Evolutionary conservation across 2,329 filamentous ascomycete species (phyloP), one percentile per base, ranked within the genome.

Genomic region (Botrytis fragariae): DNA sequence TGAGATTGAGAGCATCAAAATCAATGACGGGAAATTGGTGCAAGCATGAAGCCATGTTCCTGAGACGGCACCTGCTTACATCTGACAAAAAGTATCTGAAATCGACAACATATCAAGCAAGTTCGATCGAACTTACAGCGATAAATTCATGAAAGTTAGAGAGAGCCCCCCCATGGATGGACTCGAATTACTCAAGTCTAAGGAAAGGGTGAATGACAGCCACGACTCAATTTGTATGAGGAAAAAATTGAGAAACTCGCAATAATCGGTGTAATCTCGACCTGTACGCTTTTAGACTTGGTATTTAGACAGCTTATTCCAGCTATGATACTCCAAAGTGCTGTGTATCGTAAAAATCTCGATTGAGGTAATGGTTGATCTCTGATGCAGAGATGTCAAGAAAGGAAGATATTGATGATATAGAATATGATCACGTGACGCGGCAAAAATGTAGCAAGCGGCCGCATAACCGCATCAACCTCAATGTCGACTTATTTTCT

Each of bases 381-480:
- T 54, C 9, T 45, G 39, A 29, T 65, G 20, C 12, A 1, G 10
- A 67, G 18, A 45, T 16, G 18, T 14, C 25, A 29, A 22, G 16
- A 39, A 25, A 12, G 5, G 4, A n/a, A 16, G 37, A 44, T 35
- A 22, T 18, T 67, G 20, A 32, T 9, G 8, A 9, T 25, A 20
- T 6, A 4, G 18, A 0, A 4, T 5, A 16, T 9, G 6, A 4
- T 0, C 65, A 69, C 65, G 65, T 69, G 65, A 69, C 1, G 65
- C 65, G 48, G 48, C 1, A 5, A 20, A 10, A 69, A 69, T 42
- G 29, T 7, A 8, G 7, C 1, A 32, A 16, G 48, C 65, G 65
- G 65, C 65, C 65, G 65, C 65, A 69, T 57, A 3, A 4, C 65
- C 65, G 65, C 48, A 25, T 69, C n/a, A 69, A 69, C n/a, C n/a